A percentile compares a stretch with the other conserved stretches of the same genome.
These are phyloP conservation scores for Arbutus unedo DNA, from an alignment of 148 eudicot genomes.

Conservation along the genomic window DNA sequence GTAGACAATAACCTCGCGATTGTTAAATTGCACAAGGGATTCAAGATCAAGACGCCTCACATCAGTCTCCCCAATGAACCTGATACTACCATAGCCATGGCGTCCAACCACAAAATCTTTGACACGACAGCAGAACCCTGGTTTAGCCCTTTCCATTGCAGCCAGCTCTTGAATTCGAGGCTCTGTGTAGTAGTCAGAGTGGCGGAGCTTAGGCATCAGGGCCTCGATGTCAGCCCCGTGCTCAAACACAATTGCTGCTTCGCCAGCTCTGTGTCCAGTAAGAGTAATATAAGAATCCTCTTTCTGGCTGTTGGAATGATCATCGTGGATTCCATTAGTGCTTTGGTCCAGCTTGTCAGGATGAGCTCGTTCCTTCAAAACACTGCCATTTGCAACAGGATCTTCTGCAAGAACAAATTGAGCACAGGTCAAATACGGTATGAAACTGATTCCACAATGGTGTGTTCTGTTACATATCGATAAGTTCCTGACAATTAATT, in stretches of 20 bases:
- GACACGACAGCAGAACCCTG: conserved; percentile 79
- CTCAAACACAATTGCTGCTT: conserved; percentile 84
- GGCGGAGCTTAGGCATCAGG: conserved; percentile 90
- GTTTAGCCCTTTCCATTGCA: conserved; percentile 90
- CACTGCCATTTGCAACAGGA: conserved; percentile 44
- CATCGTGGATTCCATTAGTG: conserved; percentile 38
- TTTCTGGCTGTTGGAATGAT: conserved; percentile 35
- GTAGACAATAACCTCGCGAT: conserved; percentile 84
- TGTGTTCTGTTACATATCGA: background rate
- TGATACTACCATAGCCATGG: conserved; percentile 80
- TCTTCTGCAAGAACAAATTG: conserved; percentile 31
- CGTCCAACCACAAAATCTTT: conserved; percentile 85
- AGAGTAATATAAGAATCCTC: conserved; percentile 63
- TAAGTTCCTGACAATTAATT: background rate
- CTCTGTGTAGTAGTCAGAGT: conserved; percentile 91
- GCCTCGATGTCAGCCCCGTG: conserved; percentile 90
- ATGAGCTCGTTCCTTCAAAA: conserved; percentile 36
- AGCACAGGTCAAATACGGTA: background rate
- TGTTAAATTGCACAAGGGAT: conserved; percentile 72
- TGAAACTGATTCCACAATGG: background rate
- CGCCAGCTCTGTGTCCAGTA: conserved; percentile 86
- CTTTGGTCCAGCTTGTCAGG: conserved; percentile 39
- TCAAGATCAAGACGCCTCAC: conserved; percentile 87
- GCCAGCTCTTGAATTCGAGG: conserved; percentile 90
- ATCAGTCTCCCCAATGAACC: conserved; percentile 89